Base-by-base conservation (phyloP, 2,329 filamentous ascomycete genomes). In the Aphanocladium album region DNA sequence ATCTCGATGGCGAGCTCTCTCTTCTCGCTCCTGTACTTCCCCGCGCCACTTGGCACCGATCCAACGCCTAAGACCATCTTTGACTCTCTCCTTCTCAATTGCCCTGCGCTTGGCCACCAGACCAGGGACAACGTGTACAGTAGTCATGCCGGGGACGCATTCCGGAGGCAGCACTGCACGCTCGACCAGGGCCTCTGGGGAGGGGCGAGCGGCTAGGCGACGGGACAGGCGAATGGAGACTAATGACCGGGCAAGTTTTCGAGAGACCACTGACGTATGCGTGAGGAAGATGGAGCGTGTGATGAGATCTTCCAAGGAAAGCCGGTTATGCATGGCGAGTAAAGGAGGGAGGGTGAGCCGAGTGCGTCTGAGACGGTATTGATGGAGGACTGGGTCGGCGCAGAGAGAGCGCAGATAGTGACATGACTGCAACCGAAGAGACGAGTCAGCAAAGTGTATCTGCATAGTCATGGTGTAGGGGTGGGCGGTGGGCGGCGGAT, bases 51-150 rank as follows among this genome's bases (percentile, higher is more conserved):
- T 81, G n/a, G 71, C 75, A 33, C 81, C 87, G 2, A 90, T 79
- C 85, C 87, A 90, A 14, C 80, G 78, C 41, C 87, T 75, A 62
- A 91, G 72, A 17, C 80, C 80, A 67, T 90, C 87, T 69, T 89
- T 90, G 47, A 90, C 77, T 62, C 79, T 79, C 74, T 90, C 86
- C 65, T 82, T 81, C 74, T 90, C 88, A 17, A 90, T 79, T 14
- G 81, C 82, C 60, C 83, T 78, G 67, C 83, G 83, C 64, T 80
- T 79, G 30, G 84, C 85, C n/a, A 89, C 82, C 37, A 90, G 74
- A 0, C 77, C 80, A 0, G 86, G 86, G 0, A 85, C 83, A 1
- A 89, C 76, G 57, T 70, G 70, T 63, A 71, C 74, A 59, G 66
- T 70, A 60, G 65, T 64, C 66, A 75, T 70, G 27, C 78, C 78